phyloP scores from a whole-genome alignment of 371 early-diverging fungal species.

The Mucor plumbeus region DNA sequence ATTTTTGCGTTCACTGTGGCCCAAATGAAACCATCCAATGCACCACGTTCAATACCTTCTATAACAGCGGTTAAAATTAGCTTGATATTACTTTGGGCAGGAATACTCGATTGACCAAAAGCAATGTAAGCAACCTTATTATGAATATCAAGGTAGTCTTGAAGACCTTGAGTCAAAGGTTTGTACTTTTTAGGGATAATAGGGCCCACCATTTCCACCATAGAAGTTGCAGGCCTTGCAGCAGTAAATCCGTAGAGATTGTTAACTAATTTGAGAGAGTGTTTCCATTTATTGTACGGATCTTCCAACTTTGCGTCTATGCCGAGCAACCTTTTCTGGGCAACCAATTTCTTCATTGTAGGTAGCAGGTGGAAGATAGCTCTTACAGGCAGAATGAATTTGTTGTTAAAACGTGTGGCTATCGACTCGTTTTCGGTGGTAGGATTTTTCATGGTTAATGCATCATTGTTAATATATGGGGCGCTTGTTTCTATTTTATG shows the following conservation, averaged over 20 bases:
- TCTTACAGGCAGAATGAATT: slow-evolving; percentile 17
- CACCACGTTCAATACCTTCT: slow-evolving; percentile 19
- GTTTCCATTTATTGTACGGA: not conserved
- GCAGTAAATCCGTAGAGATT: slow-evolving; percentile 32
- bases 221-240: slow-evolving; percentile 38
- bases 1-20: slow-evolving; percentile 10
- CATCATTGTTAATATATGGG: slow-evolving; percentile 30
- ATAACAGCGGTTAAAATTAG: slow-evolving; percentile 30
- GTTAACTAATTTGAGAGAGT: slow-evolving; percentile 37
- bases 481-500: slow-evolving; percentile 25
- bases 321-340: not conserved
- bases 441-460: slow-evolving; percentile 8
- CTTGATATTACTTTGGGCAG: slow-evolving; percentile 7
- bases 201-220: slow-evolving; percentile 47
- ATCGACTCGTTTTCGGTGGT: slow-evolving; percentile 23
- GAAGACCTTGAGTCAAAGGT: slow-evolving; percentile 13
- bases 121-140: slow-evolving; percentile 35
- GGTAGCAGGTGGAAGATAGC: not conserved
- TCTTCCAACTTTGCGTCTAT: not conserved
- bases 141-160: slow-evolving; percentile 9
- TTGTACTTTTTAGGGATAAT: slow-evolving; percentile 32
- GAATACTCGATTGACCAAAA: slow-evolving; percentile 33
- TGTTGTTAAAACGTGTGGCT: slow-evolving; percentile 22
- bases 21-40: slow-evolving; percentile 42
- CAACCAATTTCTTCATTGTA: not conserved